phyloP scores from a whole-genome alignment of 768 basidiomycete genomes.

The Russula dissimulans region DNA sequence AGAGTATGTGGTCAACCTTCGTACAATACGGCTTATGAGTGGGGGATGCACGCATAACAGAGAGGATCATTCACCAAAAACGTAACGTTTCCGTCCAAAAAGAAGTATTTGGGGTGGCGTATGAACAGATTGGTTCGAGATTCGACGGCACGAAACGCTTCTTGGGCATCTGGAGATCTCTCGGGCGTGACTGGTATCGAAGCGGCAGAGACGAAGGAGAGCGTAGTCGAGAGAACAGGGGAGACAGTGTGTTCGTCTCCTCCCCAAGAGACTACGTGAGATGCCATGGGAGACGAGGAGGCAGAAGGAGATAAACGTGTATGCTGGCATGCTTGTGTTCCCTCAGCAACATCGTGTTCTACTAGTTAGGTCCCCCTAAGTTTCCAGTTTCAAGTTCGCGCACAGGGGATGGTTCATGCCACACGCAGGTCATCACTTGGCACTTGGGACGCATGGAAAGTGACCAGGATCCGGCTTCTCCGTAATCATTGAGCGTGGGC shows the following conservation, averaged over 20 bases:
- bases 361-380: not conserved
- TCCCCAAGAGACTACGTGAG: not conserved
- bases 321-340: not conserved
- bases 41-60: not conserved
- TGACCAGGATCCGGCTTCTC: too few relatives aligned
- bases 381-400: not conserved
- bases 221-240: not conserved
- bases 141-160: too few relatives aligned
- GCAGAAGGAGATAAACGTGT: not conserved
- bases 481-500: too few relatives aligned
- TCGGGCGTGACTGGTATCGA: not conserved
- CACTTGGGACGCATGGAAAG: too few relatives aligned
- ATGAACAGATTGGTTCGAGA: not conserved
- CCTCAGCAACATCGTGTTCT: not conserved
- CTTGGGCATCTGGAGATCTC: too few relatives aligned
- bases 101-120: constrained; percentile 11
- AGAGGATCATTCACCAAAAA: constrained; percentile 5
- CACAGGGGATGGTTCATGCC: not conserved
- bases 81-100: constrained; percentile 12
- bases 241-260: not conserved
- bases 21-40: not conserved
- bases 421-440: not conserved
- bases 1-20: constrained; percentile 5
- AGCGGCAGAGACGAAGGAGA: not conserved
- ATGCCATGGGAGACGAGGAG: not conserved